Conservation (phyloP, 805 yeast genomes). For the Wickerhamia fluorescens region DNA sequence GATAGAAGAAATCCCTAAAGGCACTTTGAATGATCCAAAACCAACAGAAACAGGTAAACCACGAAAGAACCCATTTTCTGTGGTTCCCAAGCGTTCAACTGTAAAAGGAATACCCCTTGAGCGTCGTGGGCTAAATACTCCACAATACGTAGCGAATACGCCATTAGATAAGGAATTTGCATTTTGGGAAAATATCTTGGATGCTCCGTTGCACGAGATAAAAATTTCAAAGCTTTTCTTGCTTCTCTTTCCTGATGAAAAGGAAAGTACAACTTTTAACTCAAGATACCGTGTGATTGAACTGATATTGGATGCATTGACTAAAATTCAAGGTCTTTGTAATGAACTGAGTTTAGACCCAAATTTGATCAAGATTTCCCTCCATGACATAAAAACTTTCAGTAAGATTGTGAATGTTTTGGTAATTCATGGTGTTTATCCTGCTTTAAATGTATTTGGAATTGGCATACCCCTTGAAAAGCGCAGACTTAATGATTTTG, state of each 20-base stretch:
- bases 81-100: no score
- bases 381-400: conserved; percentile 77
- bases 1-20: no score
- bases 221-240: conserved; percentile 8
- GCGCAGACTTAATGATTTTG: conserved; percentile 47
- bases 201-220: conserved; percentile 17
- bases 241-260: no score
- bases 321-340: conserved; percentile 32
- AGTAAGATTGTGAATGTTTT: conserved; percentile 57
- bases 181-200: conserved; percentile 19
- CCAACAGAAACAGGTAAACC: no score
- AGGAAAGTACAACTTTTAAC: neutral
- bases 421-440: conserved; percentile 65
- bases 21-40: no score
- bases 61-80: no score
- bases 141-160: conserved; percentile 18
- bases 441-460: conserved; percentile 45
- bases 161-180: conserved; percentile 32
- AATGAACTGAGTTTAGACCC: conserved; percentile 24
- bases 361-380: conserved; percentile 54
- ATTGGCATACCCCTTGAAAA: conserved; percentile 61
- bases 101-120: no score
- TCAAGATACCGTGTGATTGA: conserved; percentile 23
- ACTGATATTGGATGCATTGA: conserved; percentile 29
- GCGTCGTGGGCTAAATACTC: conserved; percentile 25